A percentile compares a stretch with the other conserved stretches of the same genome.
Evolutionary conservation across 2,329 filamentous ascomycete species (phyloP).

Genomic region (Atkinsonella hypoxylon): DNA sequence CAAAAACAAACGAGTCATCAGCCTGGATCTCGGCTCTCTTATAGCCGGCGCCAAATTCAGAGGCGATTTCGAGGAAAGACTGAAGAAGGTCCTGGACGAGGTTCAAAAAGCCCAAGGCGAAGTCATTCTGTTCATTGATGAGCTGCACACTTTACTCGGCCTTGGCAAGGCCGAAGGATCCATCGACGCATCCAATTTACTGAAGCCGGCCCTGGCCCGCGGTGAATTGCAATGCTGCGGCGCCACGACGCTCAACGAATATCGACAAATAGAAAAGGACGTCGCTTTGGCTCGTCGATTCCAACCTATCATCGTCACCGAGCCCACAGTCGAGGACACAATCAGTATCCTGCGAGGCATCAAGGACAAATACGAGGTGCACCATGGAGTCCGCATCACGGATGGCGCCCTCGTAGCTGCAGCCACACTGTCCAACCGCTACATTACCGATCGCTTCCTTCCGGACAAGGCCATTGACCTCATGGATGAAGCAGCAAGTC

Average conservation of each 20-base stretch:
- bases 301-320: slow-evolving; percentile 86
- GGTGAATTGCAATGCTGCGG: slow-evolving; percentile 93
- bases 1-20: slow-evolving; percentile 84
- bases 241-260: slow-evolving; percentile 86
- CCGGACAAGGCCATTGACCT: slow-evolving; percentile 96
- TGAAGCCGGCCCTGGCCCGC: slow-evolving; percentile 86
- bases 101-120: slow-evolving; percentile 80
- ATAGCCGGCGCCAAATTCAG: slow-evolving; percentile 94
- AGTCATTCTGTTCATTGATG: slow-evolving; percentile 91
- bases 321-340: slow-evolving; percentile 82
- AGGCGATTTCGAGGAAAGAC: slow-evolving; percentile 87
- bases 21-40: slow-evolving; percentile 77
- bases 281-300: slow-evolving; percentile 85
- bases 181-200: slow-evolving; percentile 87
- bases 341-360: slow-evolving; percentile 93
- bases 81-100: slow-evolving; percentile 85
- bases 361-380: slow-evolving; percentile 95
- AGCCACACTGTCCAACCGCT: slow-evolving; percentile 84
- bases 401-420: slow-evolving; percentile 87
- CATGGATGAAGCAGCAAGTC: slow-evolving; percentile 90
- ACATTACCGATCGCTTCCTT: slow-evolving; percentile 90
- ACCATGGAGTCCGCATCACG: slow-evolving; percentile 90
- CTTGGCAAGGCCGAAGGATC: slow-evolving; percentile 92
- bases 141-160: slow-evolving; percentile 82
- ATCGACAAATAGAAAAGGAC: slow-evolving; percentile 89